A percentile compares a stretch with the other conserved stretches of the same genome.
Conservation (phyloP, 371 early-diverging fungal species). For the Apophysomyces sp. region DNA sequence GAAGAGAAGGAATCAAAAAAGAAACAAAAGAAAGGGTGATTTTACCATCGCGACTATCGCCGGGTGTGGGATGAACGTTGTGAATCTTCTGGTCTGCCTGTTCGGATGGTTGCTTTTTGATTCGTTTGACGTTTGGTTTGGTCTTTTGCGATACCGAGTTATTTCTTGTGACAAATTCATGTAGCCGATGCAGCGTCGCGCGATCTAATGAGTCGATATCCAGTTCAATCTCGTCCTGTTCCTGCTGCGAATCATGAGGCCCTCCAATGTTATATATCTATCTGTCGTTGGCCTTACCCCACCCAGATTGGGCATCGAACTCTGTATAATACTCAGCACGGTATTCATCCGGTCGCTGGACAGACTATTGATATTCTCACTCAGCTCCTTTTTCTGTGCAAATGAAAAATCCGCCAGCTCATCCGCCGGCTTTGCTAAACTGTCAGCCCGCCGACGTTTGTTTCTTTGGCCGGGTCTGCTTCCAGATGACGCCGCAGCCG, state of each 20-base stretch:
- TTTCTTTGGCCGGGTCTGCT: neutral
- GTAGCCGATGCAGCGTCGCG: slow-evolving; percentile 81
- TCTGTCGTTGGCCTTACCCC: slow-evolving; percentile 48
- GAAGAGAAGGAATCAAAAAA: neutral
- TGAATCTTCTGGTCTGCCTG: slow-evolving; percentile 22
- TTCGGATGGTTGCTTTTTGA: neutral
- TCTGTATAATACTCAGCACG: slow-evolving; percentile 86
- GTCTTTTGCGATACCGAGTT: slow-evolving; percentile 28
- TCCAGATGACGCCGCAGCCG: neutral
- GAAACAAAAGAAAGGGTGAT: neutral
- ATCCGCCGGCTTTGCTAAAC: neutral
- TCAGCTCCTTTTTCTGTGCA: slow-evolving; percentile 90
- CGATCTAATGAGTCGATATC: slow-evolving; percentile 91
- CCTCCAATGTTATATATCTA: too few relatives aligned
- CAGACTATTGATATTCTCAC: slow-evolving; percentile 79
- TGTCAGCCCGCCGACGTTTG: neutral
- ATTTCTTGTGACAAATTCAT: slow-evolving; percentile 78
- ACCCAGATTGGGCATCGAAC: slow-evolving; percentile 78
- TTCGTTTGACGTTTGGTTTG: slow-evolving; percentile 2
- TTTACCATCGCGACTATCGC: slow-evolving; percentile 3
- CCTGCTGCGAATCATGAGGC: slow-evolving; percentile 36
- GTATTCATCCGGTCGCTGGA: slow-evolving; percentile 74
- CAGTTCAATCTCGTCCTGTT: slow-evolving; percentile 90
- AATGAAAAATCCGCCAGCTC: neutral
- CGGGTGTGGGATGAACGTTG: neutral